phyloP scores from a whole-genome alignment of 2,329 filamentous ascomycete species.

The Scorias spongiosa region DNA sequence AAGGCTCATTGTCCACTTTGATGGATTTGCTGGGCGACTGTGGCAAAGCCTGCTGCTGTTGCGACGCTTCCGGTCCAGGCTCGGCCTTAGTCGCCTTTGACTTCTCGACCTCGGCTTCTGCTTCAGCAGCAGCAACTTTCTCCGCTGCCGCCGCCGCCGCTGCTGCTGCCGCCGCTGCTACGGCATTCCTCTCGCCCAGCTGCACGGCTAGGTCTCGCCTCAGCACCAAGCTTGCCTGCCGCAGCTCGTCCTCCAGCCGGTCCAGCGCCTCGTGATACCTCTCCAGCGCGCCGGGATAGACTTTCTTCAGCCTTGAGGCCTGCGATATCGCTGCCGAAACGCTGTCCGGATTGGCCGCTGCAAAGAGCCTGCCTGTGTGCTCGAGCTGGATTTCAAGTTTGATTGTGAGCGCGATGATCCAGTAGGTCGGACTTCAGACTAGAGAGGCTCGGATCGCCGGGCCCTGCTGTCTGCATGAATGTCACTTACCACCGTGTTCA shows the following conservation, averaged over 20 bases:
- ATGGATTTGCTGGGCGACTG: background rate
- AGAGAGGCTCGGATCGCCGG: background rate
- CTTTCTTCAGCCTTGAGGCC: constrained; percentile 20
- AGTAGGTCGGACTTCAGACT: background rate
- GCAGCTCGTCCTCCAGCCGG: constrained; percentile 32
- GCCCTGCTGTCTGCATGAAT: background rate
- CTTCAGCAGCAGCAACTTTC: background rate
- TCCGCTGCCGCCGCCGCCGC: background rate
- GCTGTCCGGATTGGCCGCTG: constrained; percentile 22
- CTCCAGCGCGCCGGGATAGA: constrained; percentile 25
- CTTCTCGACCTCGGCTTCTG: background rate
- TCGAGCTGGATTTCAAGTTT: constrained; percentile 20
- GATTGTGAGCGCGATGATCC: background rate
- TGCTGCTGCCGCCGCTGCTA: background rate
- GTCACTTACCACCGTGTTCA: constrained; percentile 31
- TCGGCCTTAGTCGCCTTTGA: background rate
- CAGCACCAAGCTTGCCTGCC: constrained; percentile 18
- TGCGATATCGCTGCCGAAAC: constrained; percentile 14
- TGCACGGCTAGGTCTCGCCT: constrained; percentile 20
- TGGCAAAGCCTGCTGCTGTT: background rate
- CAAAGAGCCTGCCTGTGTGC: constrained; percentile 30
- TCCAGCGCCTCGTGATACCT: constrained; percentile 38
- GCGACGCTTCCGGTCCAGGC: too few species aligned
- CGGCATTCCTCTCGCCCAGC: constrained; percentile 9
- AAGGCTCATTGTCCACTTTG: background rate